Percentiles rank a stretch among this genome's conserved stretches.
Evolutionary conservation across 2,329 filamentous ascomycete genomes (phyloP).

Genomic region (Fusarium continuum): DNA sequence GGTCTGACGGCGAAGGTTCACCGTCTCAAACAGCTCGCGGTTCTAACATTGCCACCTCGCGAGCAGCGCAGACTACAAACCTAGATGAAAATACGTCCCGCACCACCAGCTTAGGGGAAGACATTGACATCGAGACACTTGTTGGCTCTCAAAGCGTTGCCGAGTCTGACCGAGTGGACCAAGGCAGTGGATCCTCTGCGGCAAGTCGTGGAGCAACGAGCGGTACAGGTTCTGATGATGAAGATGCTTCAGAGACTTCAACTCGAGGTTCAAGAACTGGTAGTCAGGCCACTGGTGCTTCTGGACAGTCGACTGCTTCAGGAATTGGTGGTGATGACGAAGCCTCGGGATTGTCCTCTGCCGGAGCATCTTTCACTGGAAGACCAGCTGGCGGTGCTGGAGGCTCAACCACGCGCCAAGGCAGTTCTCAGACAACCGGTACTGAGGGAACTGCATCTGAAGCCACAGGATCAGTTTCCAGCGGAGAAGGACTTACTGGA

Average conservation of each 20-base stretch:
- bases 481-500: not conserved
- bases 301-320: no score
- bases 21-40: not conserved
- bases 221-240: rapidly evolving
- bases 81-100: not conserved
- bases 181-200: not conserved
- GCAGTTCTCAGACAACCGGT: not conserved
- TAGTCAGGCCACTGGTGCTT: not conserved
- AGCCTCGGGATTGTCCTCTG: no score
- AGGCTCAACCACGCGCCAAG: not conserved
- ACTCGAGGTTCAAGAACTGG: not conserved
- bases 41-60: not conserved
- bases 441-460: rapidly evolving
- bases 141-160: constrained; percentile 7
- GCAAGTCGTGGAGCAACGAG: not conserved
- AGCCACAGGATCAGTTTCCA: not conserved
- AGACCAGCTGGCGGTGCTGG: no score
- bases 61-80: rapidly evolving
- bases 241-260: not conserved
- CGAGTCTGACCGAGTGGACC: not conserved
- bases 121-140: not conserved
- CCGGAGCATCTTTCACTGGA: no score
- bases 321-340: no score
- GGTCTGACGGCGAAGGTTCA: not conserved
- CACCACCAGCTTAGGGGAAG: not conserved